Evolutionary conservation across 176 grass and related monocot genomes (phyloP).

Genomic region (Carex pumila): DNA sequence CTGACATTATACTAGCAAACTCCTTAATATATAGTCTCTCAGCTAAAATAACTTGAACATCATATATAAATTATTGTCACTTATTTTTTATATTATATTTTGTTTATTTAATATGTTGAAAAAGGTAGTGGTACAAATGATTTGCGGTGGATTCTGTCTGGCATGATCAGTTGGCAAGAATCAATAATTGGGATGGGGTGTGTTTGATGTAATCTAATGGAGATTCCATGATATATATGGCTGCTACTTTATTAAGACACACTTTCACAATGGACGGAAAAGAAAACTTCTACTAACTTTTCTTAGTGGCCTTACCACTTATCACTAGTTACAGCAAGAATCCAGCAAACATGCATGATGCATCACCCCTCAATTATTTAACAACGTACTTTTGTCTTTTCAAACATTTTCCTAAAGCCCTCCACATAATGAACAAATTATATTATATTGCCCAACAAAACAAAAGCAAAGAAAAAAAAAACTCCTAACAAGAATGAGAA

Average conservation of each 20-base stretch:
- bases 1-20: no score
- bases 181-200: neutral
- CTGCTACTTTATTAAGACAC: neutral
- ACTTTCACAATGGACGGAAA: slow-evolving; percentile 3
- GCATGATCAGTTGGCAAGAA: neutral
- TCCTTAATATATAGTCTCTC: no score
- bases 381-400: neutral
- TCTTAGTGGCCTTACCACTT: slow-evolving; percentile 6
- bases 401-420: neutral
- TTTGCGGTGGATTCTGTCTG: neutral
- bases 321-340: neutral
- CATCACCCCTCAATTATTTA: neutral
- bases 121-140: neutral
- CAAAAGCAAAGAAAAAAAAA: neutral
- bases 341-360: neutral
- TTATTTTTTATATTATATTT: no score
- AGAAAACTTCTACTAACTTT: neutral
- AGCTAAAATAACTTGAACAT: no score
- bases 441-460: neutral
- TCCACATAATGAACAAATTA: neutral
- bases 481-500: neutral
- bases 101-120: neutral
- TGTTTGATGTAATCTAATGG: neutral
- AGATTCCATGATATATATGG: neutral
- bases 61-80: no score